Conservation (phyloP, 495 filamentous ascomycete species). For the Penicillium psychrofluorescens region DNA sequence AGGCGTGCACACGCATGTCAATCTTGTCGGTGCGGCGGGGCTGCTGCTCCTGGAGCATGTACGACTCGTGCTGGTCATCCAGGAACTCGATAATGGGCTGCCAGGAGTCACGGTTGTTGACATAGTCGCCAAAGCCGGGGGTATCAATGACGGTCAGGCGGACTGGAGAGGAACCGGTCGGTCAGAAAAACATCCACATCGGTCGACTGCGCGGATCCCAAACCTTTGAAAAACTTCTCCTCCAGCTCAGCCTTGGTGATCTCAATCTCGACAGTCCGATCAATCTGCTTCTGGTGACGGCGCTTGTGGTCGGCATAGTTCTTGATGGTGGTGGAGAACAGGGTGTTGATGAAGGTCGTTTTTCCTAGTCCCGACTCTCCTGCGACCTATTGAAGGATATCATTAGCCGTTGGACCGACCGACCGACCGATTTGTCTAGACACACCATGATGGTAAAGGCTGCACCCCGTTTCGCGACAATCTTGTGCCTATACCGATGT, state of each 20-base stretch:
- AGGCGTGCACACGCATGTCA: slow-evolving; percentile 96
- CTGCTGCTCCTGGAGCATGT: slow-evolving; percentile 99
- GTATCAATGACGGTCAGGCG: slow-evolving; percentile 98
- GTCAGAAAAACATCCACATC: slow-evolving; percentile 7
- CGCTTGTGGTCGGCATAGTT: slow-evolving; percentile 99
- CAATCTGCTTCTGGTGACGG: slow-evolving; percentile 96
- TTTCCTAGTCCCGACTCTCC: slow-evolving; percentile 98
- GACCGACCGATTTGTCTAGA: neutral
- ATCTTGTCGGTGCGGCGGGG: slow-evolving; percentile 97
- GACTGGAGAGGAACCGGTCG: slow-evolving; percentile 47
- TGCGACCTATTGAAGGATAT: slow-evolving; percentile 59
- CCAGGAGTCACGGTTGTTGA: slow-evolving; percentile 99
- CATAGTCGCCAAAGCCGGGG: slow-evolving; percentile 97
- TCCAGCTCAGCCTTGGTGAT: slow-evolving; percentile 99
- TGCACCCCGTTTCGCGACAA: slow-evolving; percentile 97
- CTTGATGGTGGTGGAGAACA: slow-evolving; percentile 99
- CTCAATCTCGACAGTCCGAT: slow-evolving; percentile 99
- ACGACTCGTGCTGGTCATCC: slow-evolving; percentile 99
- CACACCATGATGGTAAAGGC: slow-evolving; percentile 98
- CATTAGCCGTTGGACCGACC: slow-evolving; percentile 20
- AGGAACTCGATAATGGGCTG: slow-evolving; percentile 99
- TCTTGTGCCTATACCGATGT: slow-evolving; percentile 70
- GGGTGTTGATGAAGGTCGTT: slow-evolving; percentile 99
- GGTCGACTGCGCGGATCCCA: neutral
- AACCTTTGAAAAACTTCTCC: slow-evolving; percentile 99